These are phyloP conservation scores for Candida qinlingensis DNA, from an alignment of 805 yeast genomes.

Conservation along the genomic window DNA sequence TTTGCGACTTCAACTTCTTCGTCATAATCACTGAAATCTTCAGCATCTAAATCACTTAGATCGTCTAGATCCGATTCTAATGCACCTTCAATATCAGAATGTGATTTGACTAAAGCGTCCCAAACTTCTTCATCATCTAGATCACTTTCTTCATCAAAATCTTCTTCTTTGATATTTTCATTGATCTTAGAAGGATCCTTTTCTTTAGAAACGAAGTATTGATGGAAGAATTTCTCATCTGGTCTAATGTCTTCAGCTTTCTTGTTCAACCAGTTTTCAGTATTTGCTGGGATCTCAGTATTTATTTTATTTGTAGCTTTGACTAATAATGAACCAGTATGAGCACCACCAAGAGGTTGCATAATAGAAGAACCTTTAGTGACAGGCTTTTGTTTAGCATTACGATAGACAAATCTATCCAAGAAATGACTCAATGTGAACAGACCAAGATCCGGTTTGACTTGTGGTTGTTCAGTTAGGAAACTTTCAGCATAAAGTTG, in stretches of 20 bases:
- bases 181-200: slow-evolving; percentile 28
- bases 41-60: slow-evolving; percentile 53
- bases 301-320: slow-evolving; percentile 46
- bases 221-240: slow-evolving; percentile 83
- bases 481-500: slow-evolving; percentile 70
- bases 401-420: slow-evolving; percentile 92
- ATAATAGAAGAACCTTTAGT: slow-evolving; percentile 89
- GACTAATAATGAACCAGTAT: slow-evolving; percentile 64
- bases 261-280: slow-evolving; percentile 76
- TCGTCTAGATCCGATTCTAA: slow-evolving; percentile 37
- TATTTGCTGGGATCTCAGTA: slow-evolving; percentile 66
- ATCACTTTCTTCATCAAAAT: slow-evolving; percentile 38
- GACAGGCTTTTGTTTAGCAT: slow-evolving; percentile 71
- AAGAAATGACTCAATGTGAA: slow-evolving; percentile 86
- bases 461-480: slow-evolving; percentile 37
- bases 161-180: slow-evolving; percentile 30
- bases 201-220: slow-evolving; percentile 68
- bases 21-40: slow-evolving; percentile 46
- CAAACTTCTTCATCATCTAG: slow-evolving; percentile 70
- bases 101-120: slow-evolving; percentile 70
- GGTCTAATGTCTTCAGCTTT: slow-evolving; percentile 66
- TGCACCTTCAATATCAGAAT: slow-evolving; percentile 64
- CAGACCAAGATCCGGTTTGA: slow-evolving; percentile 86
- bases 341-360: slow-evolving; percentile 94
- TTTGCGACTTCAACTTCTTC: slow-evolving; percentile 31